phyloP scores from a whole-genome alignment of 345 rosid species.

The Arabis hirsuta region DNA sequence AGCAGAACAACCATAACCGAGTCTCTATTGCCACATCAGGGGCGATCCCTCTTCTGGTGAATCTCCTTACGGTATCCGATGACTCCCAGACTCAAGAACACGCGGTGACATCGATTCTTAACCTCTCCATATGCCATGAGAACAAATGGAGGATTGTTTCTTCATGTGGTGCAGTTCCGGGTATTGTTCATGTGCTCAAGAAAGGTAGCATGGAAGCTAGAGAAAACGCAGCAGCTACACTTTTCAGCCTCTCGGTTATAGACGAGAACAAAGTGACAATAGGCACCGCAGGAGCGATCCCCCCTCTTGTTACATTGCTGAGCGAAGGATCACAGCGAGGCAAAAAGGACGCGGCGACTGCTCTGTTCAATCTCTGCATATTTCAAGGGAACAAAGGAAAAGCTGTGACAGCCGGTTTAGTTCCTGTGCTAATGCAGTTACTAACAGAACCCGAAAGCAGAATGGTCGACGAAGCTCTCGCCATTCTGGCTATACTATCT shows the following conservation, averaged over 20 bases:
- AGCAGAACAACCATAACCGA: constrained; percentile 84
- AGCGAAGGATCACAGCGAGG: constrained; percentile 94
- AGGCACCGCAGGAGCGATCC: constrained; percentile 84
- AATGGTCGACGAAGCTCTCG: constrained; percentile 80
- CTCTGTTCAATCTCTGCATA: constrained; percentile 87
- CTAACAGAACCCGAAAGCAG: constrained; percentile 68
- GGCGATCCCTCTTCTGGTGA: constrained; percentile 83
- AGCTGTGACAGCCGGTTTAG: constrained; percentile 85
- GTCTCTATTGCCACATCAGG: constrained; percentile 91
- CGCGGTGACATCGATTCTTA: constrained; percentile 88
- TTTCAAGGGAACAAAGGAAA: constrained; percentile 93
- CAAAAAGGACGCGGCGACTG: constrained; percentile 94
- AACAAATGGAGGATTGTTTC: constrained; percentile 84
- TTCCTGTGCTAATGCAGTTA: constrained; percentile 62
- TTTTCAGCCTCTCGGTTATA: constrained; percentile 90
- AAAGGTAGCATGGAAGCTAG: constrained; percentile 97
- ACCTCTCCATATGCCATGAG: constrained; percentile 86
- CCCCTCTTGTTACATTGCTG: constrained; percentile 77
- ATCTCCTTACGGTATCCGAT: constrained; percentile 62
- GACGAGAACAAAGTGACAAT: constrained; percentile 89
- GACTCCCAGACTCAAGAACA: constrained; percentile 84
- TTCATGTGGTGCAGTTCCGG: constrained; percentile 73
- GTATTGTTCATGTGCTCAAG: constrained; percentile 81
- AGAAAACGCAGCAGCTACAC: constrained; percentile 95
- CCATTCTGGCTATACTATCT: constrained; percentile 67